Conservation (phyloP, 768 basidiomycete genomes). For the Suillus ampliporus region DNA sequence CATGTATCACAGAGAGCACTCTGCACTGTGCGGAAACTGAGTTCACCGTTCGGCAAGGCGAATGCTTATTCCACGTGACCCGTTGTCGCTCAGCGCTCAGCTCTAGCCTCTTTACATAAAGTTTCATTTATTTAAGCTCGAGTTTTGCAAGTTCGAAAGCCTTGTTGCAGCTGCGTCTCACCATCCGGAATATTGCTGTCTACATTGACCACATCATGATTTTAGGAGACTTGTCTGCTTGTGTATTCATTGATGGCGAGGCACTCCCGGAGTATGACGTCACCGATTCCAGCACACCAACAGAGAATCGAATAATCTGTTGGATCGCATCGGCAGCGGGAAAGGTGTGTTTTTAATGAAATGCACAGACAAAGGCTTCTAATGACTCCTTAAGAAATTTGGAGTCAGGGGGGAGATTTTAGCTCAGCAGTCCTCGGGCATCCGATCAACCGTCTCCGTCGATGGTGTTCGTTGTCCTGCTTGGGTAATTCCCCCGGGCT, state of each 20-base stretch:
- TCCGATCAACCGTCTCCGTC: neutral
- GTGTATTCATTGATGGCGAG: constrained; percentile 19
- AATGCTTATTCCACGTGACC: neutral
- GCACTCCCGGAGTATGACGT: constrained; percentile 23
- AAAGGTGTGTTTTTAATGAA: constrained; percentile 18
- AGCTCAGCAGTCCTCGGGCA: neutral
- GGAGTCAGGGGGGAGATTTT: constrained; percentile 19
- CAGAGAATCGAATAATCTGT: constrained; percentile 21
- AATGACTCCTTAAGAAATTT: constrained; percentile 15
- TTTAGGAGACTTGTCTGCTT: constrained; percentile 19
- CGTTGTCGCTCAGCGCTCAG: no score
- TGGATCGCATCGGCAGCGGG: constrained; percentile 28
- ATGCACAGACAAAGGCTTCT: neutral
- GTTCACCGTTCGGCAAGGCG: neutral
- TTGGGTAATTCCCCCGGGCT: fast-evolving
- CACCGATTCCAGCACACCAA: neutral
- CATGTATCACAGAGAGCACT: no score
- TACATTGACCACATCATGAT: constrained; percentile 15
- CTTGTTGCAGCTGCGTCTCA: no score
- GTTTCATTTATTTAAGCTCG: no score
- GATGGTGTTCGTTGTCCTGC: constrained; percentile 10
- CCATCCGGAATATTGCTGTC: no score
- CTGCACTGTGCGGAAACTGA: neutral
- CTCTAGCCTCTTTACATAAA: no score
- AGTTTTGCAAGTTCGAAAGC: no score